These are phyloP conservation scores for Flaveria brownii DNA, from an alignment of 129 eudicot species.

Conservation along the genomic window DNA sequence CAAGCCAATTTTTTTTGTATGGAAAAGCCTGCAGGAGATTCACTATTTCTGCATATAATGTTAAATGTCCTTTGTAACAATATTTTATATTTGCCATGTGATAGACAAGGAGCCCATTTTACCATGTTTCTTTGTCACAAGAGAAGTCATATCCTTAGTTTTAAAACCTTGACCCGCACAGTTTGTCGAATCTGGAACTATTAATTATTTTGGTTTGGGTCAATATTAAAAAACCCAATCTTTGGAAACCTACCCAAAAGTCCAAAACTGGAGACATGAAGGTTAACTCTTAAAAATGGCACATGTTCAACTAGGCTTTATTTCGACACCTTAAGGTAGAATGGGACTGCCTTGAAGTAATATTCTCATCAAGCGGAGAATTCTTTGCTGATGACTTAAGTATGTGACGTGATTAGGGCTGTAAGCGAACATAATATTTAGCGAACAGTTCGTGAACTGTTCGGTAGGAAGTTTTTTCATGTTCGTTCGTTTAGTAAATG, in stretches of 20 bases:
- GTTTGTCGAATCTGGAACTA: not conserved
- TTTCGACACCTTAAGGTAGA: not conserved
- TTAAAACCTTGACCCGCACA: not conserved
- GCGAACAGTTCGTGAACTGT: too few species aligned
- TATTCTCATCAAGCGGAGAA: not conserved
- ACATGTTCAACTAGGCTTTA: not conserved
- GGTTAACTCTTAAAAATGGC: not conserved
- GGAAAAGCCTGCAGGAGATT: slow-evolving; percentile 23
- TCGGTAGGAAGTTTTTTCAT: too few species aligned
- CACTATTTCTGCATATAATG: slow-evolving; percentile 3
- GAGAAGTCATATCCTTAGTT: not conserved
- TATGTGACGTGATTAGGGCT: not conserved
- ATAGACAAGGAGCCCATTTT: slow-evolving; percentile 11
- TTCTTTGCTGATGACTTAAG: not conserved
- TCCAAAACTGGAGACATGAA: slow-evolving; percentile 4
- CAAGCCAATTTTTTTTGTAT: slow-evolving; percentile 12
- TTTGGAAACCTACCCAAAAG: not conserved
- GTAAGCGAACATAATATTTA: too few species aligned
- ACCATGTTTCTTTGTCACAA: slow-evolving; percentile 17
- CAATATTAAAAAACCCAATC: not conserved
- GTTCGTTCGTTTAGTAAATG: too few species aligned
- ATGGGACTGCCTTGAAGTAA: not conserved
- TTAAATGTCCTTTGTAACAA: slow-evolving; percentile 8
- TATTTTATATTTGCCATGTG: slow-evolving; percentile 12
- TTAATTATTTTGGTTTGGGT: slow-evolving; percentile 1